Base-by-base conservation (phyloP, 306 rosid genomes). In the Cicer bijugum region DNA sequence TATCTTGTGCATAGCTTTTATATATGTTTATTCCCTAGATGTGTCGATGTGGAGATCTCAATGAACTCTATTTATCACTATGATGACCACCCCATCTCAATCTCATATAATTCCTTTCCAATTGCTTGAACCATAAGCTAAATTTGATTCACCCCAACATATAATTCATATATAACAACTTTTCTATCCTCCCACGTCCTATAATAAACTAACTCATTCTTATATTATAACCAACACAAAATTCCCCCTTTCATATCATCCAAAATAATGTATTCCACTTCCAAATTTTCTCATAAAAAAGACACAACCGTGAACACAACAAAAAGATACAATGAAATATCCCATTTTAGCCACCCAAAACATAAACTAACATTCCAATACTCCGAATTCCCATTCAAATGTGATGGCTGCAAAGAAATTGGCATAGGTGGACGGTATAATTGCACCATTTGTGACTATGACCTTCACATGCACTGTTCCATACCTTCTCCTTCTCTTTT, bases 321-420 rank as follows among this genome's bases (percentile, higher is more conserved):
- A 83, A 91, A 85, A 83, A 59, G 65, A 59, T 79, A 78, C 86
- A 87, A 67, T 44, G 93, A 94, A 64, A 91, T 91, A 57, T 86
- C 90, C 57, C 97, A 94, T 86, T 89, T 86, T 76, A 80, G 88
- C 78, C 99, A 94, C 78, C 86, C 89, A 6, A 79, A 91, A 61
- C 99, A 94, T 89, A 87, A 78, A 62, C 90, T 94, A 12, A 79
- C 76, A 23, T 94, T 94, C n/a, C 93, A 94, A 28, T 87, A 87
- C 85, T 50, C 89, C 1, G 89, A 91, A 60, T 88, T 79, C 43
- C 97, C 99, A 2, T 91, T 89, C 90, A 91, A 87, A 74, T 94
- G 99, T 33, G 97, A 94, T 15, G 99, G 99, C 1, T 94, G 99
- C 93, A 91, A 89, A 75, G 97, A 94, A 79, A 75, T 86, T 0